phyloP scores from a whole-genome alignment of 495 filamentous ascomycete genomes.

The Entonaema liquescens region DNA sequence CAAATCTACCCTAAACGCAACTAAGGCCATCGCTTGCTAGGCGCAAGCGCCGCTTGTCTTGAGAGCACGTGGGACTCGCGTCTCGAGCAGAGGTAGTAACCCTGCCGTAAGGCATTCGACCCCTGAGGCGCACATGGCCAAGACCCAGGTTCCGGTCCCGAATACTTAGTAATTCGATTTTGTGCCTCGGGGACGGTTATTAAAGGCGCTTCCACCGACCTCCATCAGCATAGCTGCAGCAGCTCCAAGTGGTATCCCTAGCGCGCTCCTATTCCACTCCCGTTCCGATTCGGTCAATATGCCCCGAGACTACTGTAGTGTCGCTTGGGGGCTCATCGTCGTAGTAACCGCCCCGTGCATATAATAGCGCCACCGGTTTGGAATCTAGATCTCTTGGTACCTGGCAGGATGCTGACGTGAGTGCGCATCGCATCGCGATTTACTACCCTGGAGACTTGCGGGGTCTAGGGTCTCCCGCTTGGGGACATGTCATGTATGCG shows the following conservation, averaged over 20 bases:
- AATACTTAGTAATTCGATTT: neutral
- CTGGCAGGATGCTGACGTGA: conserved; percentile 5
- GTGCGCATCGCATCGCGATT: neutral
- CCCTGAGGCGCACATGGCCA: neutral
- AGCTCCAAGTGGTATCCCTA: neutral
- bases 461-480: neutral
- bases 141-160: neutral
- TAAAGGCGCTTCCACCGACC: neutral
- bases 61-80: conserved; percentile 13
- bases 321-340: neutral
- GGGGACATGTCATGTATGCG: neutral
- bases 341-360: neutral
- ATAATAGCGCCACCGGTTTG: neutral
- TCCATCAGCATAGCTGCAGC: neutral
- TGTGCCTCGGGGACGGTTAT: neutral
- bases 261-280: neutral
- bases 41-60: neutral
- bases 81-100: neutral
- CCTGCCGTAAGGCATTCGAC: neutral
- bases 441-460: neutral
- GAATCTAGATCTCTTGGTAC: neutral
- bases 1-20: neutral
- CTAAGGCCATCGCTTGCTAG: neutral
- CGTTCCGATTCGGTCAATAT: neutral
- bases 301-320: neutral